phyloP scores from a whole-genome alignment of 2,329 filamentous ascomycete species.

The Diaporthe batatas region DNA sequence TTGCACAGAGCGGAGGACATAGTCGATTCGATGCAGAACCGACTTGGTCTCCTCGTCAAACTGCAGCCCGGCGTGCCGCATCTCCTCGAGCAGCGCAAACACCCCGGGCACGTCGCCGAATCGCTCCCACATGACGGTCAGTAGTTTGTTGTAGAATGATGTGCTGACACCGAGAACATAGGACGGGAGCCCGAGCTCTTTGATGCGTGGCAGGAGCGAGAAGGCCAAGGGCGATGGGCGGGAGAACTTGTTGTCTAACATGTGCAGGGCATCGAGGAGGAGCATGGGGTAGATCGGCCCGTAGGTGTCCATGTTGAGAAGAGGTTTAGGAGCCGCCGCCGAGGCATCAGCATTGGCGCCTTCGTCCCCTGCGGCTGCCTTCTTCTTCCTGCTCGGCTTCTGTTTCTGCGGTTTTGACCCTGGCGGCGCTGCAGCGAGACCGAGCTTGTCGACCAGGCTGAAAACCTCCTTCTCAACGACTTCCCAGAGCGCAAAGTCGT shows the following conservation, averaged over 20 bases:
- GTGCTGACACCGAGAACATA: slow-evolving; percentile 80
- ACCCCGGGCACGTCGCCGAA: slow-evolving; percentile 70
- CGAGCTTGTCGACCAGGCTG: slow-evolving; percentile 67
- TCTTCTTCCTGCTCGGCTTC: slow-evolving; percentile 39
- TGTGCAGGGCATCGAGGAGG: slow-evolving; percentile 68
- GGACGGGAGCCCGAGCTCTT: slow-evolving; percentile 75
- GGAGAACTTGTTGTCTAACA: slow-evolving; percentile 69
- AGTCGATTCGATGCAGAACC: slow-evolving; percentile 53
- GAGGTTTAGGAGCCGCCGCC: slow-evolving; percentile 43
- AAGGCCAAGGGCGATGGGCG: slow-evolving; percentile 71
- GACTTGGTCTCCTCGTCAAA: slow-evolving; percentile 64
- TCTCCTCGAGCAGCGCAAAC: slow-evolving; percentile 71
- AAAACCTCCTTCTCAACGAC: slow-evolving; percentile 78
- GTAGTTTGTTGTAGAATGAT: slow-evolving; percentile 76
- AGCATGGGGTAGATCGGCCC: slow-evolving; percentile 75
- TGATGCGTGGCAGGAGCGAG: slow-evolving; percentile 75
- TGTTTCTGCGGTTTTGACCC: slow-evolving; percentile 8
- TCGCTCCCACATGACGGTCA: slow-evolving; percentile 72
- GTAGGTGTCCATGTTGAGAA: slow-evolving; percentile 66
- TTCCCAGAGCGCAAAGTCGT: slow-evolving; percentile 76
- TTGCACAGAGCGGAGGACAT: slow-evolving; percentile 40
- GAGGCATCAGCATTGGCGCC: slow-evolving; percentile 30
- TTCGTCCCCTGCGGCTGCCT: slow-evolving; percentile 39
- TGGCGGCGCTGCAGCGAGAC: slow-evolving; percentile 55
- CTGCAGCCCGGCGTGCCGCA: slow-evolving; percentile 73